A percentile compares a stretch with the other conserved stretches of the same genome.
These are phyloP conservation scores for Exophiala calicioides DNA, from an alignment of 2,329 filamentous ascomycete genomes.

Conservation along the genomic window DNA sequence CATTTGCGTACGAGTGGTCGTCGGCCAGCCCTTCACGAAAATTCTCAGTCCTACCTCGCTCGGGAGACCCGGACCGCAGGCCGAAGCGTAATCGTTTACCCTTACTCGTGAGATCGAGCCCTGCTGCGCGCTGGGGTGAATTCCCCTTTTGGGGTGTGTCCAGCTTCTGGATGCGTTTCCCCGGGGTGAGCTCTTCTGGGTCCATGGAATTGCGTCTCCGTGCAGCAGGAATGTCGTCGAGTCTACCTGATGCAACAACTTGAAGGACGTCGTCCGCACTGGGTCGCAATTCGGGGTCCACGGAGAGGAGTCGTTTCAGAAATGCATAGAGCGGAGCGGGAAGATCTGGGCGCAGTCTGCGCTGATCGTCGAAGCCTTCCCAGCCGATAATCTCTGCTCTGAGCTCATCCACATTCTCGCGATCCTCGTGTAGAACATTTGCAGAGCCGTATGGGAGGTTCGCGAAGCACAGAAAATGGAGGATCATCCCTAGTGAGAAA, in stretches of 20 bases:
- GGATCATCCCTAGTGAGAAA: slow-evolving; percentile 97
- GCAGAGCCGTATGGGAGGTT: slow-evolving; percentile 81
- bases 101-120: slow-evolving; percentile 2
- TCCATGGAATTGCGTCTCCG: slow-evolving; percentile 24
- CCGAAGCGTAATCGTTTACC: slow-evolving; percentile 11
- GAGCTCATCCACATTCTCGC: slow-evolving; percentile 83
- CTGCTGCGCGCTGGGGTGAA: slow-evolving; percentile 15
- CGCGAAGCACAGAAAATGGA: slow-evolving; percentile 97
- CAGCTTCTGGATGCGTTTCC: slow-evolving; percentile 25
- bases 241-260: slow-evolving; percentile 68
- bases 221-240: slow-evolving; percentile 24
- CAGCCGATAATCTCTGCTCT: slow-evolving; percentile 83
- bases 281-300: slow-evolving; percentile 75
- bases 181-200: slow-evolving; percentile 30
- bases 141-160: slow-evolving; percentile 25
- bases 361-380: slow-evolving; percentile 81
- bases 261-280: slow-evolving; percentile 81
- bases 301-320: slow-evolving; percentile 75
- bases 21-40: no score
- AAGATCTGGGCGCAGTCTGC: slow-evolving; percentile 74
- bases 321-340: slow-evolving; percentile 84
- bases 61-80: slow-evolving; percentile 10
- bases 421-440: slow-evolving; percentile 83
- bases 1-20: no score
- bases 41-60: slow-evolving; percentile 9